A percentile compares a stretch with the other conserved stretches of the same genome.
Evolutionary conservation across 2,329 filamentous ascomycete genomes (phyloP).

Genomic region (Phialemoniopsis sp.): DNA sequence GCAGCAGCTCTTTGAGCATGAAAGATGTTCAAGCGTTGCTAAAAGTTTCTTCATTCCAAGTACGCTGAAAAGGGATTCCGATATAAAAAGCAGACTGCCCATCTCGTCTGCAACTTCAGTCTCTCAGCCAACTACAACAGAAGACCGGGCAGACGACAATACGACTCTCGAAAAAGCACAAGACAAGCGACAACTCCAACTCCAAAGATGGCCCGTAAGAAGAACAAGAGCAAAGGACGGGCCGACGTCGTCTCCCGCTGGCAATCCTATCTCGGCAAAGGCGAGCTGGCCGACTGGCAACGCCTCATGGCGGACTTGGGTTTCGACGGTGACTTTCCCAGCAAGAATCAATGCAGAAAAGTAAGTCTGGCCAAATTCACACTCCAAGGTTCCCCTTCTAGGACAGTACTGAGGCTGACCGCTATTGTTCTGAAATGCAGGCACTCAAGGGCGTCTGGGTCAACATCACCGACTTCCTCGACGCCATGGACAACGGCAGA

Average conservation of each 20-base stretch:
- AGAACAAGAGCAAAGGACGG: background rate
- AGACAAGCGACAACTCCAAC: too few relatives aligned
- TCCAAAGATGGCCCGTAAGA: conserved; percentile 1
- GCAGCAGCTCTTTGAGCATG: too few relatives aligned
- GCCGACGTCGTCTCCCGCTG: conserved; percentile 11
- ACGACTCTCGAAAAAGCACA: too few relatives aligned
- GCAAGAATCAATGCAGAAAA: conserved; percentile 39
- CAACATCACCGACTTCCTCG: conserved; percentile 46
- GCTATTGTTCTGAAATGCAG: conserved; percentile 17
- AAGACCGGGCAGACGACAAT: too few relatives aligned
- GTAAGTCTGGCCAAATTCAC: conserved; percentile 25
- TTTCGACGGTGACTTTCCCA: conserved; percentile 27
- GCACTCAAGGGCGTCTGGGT: conserved; percentile 35
- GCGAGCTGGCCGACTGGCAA: conserved; percentile 36
- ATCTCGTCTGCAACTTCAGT: too few relatives aligned
- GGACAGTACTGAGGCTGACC: background rate
- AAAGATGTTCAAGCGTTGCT: too few relatives aligned
- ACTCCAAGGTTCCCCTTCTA: too few relatives aligned
- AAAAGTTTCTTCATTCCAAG: too few relatives aligned
- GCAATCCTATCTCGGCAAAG: conserved; percentile 22
- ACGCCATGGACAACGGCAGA: conserved; percentile 16
- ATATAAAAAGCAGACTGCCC: too few relatives aligned
- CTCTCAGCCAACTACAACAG: too few relatives aligned
- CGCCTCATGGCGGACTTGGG: conserved; percentile 38
- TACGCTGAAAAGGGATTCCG: too few relatives aligned